Conservation (phyloP, 2,329 filamentous ascomycete genomes). For the Meredithiella fracta region DNA sequence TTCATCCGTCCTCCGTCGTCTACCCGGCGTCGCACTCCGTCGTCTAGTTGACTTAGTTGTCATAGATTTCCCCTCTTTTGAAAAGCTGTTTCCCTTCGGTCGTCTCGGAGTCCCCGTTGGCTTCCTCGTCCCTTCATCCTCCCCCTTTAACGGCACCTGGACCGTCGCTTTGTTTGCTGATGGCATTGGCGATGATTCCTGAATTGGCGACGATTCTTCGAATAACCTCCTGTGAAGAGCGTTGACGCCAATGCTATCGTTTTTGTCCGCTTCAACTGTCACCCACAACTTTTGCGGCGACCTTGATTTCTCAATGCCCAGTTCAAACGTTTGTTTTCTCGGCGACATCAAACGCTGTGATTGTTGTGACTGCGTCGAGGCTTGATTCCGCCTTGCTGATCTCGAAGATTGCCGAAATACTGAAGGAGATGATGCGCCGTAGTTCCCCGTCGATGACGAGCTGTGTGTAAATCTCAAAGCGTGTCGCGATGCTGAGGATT, state of each 20-base stretch:
- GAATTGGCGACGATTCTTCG: conserved; percentile 20
- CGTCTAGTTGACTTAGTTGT: background rate
- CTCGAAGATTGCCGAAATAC: background rate
- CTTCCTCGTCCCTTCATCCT: conserved; percentile 6
- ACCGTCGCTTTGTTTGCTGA: conserved; percentile 2
- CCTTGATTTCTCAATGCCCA: conserved; percentile 34
- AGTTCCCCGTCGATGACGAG: background rate
- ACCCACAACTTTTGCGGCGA: conserved; percentile 37
- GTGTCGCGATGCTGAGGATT: conserved; percentile 8
- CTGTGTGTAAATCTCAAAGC: background rate
- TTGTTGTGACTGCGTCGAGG: background rate
- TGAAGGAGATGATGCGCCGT: background rate
- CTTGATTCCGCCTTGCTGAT: background rate
- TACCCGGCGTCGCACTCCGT: too few species aligned
- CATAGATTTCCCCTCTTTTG: too few species aligned
- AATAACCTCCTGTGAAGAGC: conserved; percentile 28
- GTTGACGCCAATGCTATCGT: conserved; percentile 19
- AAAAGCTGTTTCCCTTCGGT: background rate
- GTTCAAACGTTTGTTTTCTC: conserved; percentile 39
- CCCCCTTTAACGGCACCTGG: conserved; percentile 12
- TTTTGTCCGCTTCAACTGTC: conserved; percentile 40
- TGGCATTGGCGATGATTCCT: conserved; percentile 17
- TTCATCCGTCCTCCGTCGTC: background rate
- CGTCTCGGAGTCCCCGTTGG: conserved; percentile 2
- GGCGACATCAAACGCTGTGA: conserved; percentile 24